phyloP scores from a whole-genome alignment of 2,329 filamentous ascomycete species.

The Rhytidhysteron rufulum region DNA sequence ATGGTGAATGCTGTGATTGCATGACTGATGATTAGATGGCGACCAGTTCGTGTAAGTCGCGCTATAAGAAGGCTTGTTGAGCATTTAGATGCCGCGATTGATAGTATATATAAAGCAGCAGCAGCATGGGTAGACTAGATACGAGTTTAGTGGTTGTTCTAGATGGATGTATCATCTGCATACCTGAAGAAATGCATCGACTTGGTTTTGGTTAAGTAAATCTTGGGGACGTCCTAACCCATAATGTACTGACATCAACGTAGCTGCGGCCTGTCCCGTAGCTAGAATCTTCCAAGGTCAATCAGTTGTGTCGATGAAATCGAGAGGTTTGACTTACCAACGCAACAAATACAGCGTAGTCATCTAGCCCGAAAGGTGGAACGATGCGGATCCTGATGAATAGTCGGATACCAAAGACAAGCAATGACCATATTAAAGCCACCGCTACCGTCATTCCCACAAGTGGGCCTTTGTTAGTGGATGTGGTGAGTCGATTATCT shows the following conservation, averaged over 20 bases:
- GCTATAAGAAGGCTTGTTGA: slow-evolving; percentile 2
- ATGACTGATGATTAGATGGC: background rate
- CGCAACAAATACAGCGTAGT: background rate
- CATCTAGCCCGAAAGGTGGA: background rate
- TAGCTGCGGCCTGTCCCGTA: background rate
- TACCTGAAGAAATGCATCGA: background rate
- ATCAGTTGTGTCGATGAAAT: background rate
- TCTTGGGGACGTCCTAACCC: background rate
- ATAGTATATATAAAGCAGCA: background rate
- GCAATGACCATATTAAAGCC: slow-evolving; percentile 1
- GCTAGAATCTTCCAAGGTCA: background rate
- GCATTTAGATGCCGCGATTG: slow-evolving; percentile 2
- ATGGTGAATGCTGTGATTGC: background rate
- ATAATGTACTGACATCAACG: background rate
- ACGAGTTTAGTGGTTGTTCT: background rate
- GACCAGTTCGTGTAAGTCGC: slow-evolving; percentile 1
- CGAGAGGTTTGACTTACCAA: background rate
- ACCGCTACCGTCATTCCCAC: background rate
- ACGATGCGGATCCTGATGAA: slow-evolving; percentile 2
- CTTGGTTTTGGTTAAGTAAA: background rate
- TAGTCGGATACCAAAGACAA: slow-evolving; percentile 1
- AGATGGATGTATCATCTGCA: background rate
- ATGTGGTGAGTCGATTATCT: background rate
- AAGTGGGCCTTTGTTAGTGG: background rate
- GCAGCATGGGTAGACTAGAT: background rate